These are phyloP conservation scores for Fragilaria radians DNA, from an alignment of 108 stramenopile genomes.

Conservation along the genomic window DNA sequence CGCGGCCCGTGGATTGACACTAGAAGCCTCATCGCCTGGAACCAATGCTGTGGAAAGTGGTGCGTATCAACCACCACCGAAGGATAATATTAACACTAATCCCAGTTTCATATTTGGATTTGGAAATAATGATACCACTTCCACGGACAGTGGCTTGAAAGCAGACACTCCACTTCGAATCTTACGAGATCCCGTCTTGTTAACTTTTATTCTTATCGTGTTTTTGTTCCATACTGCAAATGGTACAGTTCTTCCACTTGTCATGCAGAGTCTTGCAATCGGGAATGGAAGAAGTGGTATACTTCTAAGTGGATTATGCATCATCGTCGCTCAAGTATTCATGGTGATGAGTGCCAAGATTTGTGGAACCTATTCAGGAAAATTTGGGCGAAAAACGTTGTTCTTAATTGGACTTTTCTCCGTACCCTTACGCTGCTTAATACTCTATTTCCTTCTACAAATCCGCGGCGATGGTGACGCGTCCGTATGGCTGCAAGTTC, in stretches of 20 bases:
- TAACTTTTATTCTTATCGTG: constrained; percentile 63
- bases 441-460: constrained; percentile 45
- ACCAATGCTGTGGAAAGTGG: neutral
- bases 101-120: constrained; percentile 63
- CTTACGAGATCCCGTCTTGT: constrained; percentile 65
- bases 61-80: constrained; percentile 12
- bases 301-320: constrained; percentile 79
- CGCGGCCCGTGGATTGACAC: constrained; percentile 69
- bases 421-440: constrained; percentile 76
- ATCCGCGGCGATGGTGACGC: constrained; percentile 35
- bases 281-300: constrained; percentile 69
- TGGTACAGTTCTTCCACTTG: constrained; percentile 79
- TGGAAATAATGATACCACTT: constrained; percentile 12
- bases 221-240: constrained; percentile 84
- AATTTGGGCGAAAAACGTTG: constrained; percentile 71
- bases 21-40: constrained; percentile 5
- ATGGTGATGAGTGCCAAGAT: constrained; percentile 77
- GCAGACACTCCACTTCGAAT: constrained; percentile 68
- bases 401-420: constrained; percentile 74
- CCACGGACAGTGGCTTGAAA: constrained; percentile 15
- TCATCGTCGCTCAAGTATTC: constrained; percentile 76
- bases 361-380: constrained; percentile 74
- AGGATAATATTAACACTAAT: constrained; percentile 23
- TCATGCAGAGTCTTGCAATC: constrained; percentile 84
- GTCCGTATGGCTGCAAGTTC: constrained; percentile 31